Base-by-base conservation (phyloP, 371 early-diverging fungal genomes). In the Mortierella sp. region DNA sequence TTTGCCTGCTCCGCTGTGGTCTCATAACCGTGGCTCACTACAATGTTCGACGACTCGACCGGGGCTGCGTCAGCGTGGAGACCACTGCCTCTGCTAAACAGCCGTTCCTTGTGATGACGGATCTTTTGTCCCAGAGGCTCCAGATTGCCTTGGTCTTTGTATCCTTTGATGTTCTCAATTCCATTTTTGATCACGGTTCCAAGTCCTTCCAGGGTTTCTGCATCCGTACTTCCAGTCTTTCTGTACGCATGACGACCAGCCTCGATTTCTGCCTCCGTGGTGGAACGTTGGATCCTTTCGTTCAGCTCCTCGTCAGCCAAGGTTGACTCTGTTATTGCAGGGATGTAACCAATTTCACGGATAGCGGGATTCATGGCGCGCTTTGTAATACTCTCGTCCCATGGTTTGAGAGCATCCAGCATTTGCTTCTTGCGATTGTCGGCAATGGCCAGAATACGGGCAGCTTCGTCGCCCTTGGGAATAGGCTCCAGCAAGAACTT, bases 381-480 rank as follows among this genome's bases (percentile, higher is more conserved):
- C 58, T 68, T 68, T 27, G 76, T 74, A 28, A 74, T 74, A 64
- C 68, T 68, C 21, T 74, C 76, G 45, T 74, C 76, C 76, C 76
- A 74, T 0, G 58, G 52, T 13, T 53, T 53, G 21, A 22, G 40
- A 52, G 12, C 21, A 44, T 74, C 76, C 6, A 44, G 46, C 13
- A 46, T n/a, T n/a, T n/a, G n/a, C n/a, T n/a, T 39, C 40, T 39
- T 63, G 43, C 76, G 76, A 25, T 57, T 44, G 1, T 56, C 60
- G 6, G 52, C 53, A 29, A 74, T 57, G 3, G 46, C 60, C 50
- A 57, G 63, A 57, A 74, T 57, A 13, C 76, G 55, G 9, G 43
- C 64, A 9, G 76, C 69, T 24, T 60, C 64, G 31, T 63, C 40
- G 45, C 47, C 57, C 12, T 49, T 49, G n/a, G 76, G 76, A 24